Percentiles rank a stretch among this genome's conserved stretches.
These are phyloP conservation scores for Trichoderma pleuroti DNA, from an alignment of 2,329 filamentous ascomycete species.

Conservation along the genomic window DNA sequence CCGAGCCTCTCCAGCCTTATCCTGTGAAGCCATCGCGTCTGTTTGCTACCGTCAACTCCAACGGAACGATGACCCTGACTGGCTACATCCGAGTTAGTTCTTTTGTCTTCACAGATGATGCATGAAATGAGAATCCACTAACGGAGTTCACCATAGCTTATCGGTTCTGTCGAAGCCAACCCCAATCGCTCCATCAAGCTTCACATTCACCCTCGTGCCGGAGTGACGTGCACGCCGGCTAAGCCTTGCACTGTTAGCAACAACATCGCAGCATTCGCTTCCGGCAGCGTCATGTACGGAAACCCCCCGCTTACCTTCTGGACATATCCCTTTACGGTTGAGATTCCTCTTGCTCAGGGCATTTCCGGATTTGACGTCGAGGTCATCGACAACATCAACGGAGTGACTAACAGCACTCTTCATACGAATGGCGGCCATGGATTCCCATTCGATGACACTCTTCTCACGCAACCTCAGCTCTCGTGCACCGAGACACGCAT, in stretches of 20 bases:
- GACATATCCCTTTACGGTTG: constrained; percentile 7
- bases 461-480: constrained; percentile 7
- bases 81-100: constrained; percentile 15
- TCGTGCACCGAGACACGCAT: constrained; percentile 3
- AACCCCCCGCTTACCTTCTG: constrained; percentile 16
- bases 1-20: constrained; percentile 15
- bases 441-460: constrained; percentile 18
- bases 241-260: constrained; percentile 4
- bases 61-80: constrained; percentile 19
- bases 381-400: constrained; percentile 17
- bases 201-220: constrained; percentile 18
- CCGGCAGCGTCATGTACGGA: constrained; percentile 5
- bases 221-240: not conserved
- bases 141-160: not conserved
- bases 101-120: not conserved
- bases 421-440: constrained; percentile 18
- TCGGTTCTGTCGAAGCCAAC: not conserved
- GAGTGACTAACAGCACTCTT: constrained; percentile 7
- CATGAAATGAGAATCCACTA: not conserved
- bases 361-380: constrained; percentile 20
- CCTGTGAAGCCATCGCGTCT: constrained; percentile 18
- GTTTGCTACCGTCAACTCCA: constrained; percentile 16
- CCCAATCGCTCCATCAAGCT: constrained; percentile 18
- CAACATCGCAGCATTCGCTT: not conserved
- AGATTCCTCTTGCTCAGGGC: constrained; percentile 7